Conservation (phyloP, 441 rosid species). For the Geranium incanum region DNA sequence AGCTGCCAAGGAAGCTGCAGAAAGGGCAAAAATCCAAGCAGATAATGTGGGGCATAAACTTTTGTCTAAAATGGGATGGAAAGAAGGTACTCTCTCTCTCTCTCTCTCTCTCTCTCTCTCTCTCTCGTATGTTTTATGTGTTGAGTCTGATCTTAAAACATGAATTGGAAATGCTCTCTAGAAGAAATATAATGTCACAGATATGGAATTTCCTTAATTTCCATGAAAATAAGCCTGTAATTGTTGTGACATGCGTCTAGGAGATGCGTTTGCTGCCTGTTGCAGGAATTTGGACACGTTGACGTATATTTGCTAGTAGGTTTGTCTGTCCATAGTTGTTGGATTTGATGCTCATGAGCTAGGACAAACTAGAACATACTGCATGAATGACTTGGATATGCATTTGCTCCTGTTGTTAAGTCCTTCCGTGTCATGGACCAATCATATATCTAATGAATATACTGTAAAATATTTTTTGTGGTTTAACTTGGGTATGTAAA, state of each 20-base stretch:
- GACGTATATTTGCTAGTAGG: too few relatives aligned
- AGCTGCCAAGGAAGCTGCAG: constrained; percentile 61
- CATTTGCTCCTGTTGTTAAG: background rate
- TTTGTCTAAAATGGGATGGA: constrained; percentile 98
- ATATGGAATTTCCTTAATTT: background rate
- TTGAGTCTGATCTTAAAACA: background rate
- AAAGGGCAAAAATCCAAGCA: constrained; percentile 80
- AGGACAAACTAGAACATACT: background rate
- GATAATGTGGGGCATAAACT: constrained; percentile 93
- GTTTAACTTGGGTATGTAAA: constrained; percentile 22
- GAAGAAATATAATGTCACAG: background rate
- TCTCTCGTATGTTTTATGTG: background rate
- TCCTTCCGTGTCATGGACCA: background rate
- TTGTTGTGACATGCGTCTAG: too few relatives aligned
- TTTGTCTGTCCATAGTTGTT: background rate
- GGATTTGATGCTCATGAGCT: background rate
- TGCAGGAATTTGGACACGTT: too few relatives aligned
- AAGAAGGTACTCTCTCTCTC: constrained; percentile 54
- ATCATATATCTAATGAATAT: too few relatives aligned
- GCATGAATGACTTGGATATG: background rate
- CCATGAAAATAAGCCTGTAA: background rate
- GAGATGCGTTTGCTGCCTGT: too few relatives aligned
- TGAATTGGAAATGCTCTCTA: background rate
- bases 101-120: constrained; percentile 15
- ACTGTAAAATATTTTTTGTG: too few relatives aligned